Conservation (phyloP, 208 protist species). For the Acanthamoeba rhysodes region DNA sequence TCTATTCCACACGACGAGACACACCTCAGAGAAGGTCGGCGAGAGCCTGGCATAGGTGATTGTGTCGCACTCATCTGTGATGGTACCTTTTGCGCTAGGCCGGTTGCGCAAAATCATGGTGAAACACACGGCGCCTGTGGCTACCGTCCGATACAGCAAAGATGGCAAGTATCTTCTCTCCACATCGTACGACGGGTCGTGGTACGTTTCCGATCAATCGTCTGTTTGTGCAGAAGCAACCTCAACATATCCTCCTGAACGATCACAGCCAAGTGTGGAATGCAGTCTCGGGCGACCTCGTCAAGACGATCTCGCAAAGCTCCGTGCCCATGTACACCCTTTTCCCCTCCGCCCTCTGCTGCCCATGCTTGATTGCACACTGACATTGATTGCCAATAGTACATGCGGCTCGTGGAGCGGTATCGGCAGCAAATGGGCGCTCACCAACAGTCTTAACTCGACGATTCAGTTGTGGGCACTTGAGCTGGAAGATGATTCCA, state of each 20-base stretch:
- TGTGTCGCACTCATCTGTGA: too few species aligned
- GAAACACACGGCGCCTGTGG: conserved; percentile 7
- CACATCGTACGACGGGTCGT: conserved; percentile 2
- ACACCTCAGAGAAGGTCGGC: neutral
- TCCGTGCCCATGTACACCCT: neutral
- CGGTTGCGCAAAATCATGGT: neutral
- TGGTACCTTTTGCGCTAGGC: neutral
- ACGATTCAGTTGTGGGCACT: conserved; percentile 10
- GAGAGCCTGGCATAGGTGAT: too few species aligned
- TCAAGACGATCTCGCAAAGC: neutral
- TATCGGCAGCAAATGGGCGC: neutral
- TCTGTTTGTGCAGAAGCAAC: neutral
- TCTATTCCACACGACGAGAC: neutral
- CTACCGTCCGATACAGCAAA: conserved; percentile 9
- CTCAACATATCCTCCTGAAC: neutral
- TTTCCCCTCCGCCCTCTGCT: neutral
- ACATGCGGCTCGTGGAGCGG: conserved; percentile 53
- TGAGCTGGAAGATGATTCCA: neutral
- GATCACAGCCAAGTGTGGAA: neutral
- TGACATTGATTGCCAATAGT: neutral
- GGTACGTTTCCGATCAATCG: neutral
- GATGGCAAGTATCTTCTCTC: neutral
- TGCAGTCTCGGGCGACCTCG: neutral
- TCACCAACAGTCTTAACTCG: neutral
- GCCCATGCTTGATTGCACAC: neutral